A percentile compares a stretch with the other conserved stretches of the same genome.
phyloP scores from a whole-genome alignment of 345 rosid species.

The Orychophragmus violaceus region DNA sequence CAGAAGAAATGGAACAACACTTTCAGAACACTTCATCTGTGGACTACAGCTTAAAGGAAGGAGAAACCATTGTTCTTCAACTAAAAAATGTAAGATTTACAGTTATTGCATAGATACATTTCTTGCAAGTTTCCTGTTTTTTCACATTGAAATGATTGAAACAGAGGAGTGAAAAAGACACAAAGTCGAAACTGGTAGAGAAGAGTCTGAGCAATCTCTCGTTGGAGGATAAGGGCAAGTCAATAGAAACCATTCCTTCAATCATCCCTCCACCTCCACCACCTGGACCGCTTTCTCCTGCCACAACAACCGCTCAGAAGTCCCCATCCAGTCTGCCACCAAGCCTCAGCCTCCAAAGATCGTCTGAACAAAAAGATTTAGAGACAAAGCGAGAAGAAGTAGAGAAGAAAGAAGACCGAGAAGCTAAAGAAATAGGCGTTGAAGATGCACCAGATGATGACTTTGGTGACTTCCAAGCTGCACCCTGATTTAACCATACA shows the following conservation, averaged over 20 bases:
- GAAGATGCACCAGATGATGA: slow-evolving; percentile 69
- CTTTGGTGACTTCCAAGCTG: slow-evolving; percentile 98
- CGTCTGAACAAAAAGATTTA: slow-evolving; percentile 20
- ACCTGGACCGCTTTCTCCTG: slow-evolving; percentile 59
- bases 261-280: slow-evolving; percentile 89
- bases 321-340: slow-evolving; percentile 38
- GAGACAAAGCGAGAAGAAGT: slow-evolving; percentile 34
- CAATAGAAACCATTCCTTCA: slow-evolving; percentile 47
- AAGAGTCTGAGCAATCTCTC: slow-evolving; percentile 50
- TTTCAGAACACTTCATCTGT: slow-evolving; percentile 67
- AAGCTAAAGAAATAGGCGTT: slow-evolving; percentile 27
- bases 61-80: slow-evolving; percentile 78
- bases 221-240: slow-evolving; percentile 50
- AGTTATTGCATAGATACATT: not conserved
- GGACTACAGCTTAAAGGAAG: slow-evolving; percentile 92
- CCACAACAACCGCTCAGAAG: slow-evolving; percentile 26
- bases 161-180: slow-evolving; percentile 40
- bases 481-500: slow-evolving; percentile 32
- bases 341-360: slow-evolving; percentile 30
- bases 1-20: slow-evolving; percentile 98
- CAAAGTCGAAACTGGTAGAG: slow-evolving; percentile 54
- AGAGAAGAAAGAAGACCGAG: slow-evolving; percentile 15
- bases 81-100: slow-evolving; percentile 56
- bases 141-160: not conserved
- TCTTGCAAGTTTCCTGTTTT: not conserved